These are phyloP conservation scores for Xylaria scruposa DNA, from an alignment of 495 filamentous ascomycete species.

Conservation along the genomic window DNA sequence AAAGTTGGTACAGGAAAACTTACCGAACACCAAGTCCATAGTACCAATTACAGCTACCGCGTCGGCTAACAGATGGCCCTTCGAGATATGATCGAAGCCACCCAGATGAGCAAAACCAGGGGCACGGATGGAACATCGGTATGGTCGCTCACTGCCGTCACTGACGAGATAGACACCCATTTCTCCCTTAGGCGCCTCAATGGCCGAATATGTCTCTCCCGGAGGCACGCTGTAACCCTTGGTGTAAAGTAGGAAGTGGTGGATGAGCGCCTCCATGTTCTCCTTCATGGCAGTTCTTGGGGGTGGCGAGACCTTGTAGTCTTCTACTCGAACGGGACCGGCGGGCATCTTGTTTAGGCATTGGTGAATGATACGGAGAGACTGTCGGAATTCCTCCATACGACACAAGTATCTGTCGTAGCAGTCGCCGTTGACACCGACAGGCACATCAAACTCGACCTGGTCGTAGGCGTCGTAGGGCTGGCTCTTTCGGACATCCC, in stretches of 20 bases:
- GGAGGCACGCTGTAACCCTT: slow-evolving; percentile 99
- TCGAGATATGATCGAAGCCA: slow-evolving; percentile 90
- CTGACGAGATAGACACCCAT: slow-evolving; percentile 99
- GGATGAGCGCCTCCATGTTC: slow-evolving; percentile 99
- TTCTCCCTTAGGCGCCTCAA: slow-evolving; percentile 99
- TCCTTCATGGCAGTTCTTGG: slow-evolving; percentile 99
- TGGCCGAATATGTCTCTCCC: slow-evolving; percentile 96
- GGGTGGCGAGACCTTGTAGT: slow-evolving; percentile 98
- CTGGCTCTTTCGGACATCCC: slow-evolving; percentile 93
- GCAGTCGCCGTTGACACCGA: slow-evolving; percentile 96
- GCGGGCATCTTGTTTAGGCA: slow-evolving; percentile 99
- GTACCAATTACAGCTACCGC: slow-evolving; percentile 96
- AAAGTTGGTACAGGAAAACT: slow-evolving; percentile 30
- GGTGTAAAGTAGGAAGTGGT: slow-evolving; percentile 98
- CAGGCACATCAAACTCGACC: slow-evolving; percentile 98
- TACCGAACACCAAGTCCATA: slow-evolving; percentile 80
- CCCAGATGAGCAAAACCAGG: slow-evolving; percentile 96
- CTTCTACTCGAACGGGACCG: slow-evolving; percentile 91
- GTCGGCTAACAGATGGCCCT: slow-evolving; percentile 94
- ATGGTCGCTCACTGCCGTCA: slow-evolving; percentile 94
- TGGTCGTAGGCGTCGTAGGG: slow-evolving; percentile 98
- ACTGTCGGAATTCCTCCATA: slow-evolving; percentile 99
- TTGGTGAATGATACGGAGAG: slow-evolving; percentile 96
- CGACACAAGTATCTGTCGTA: slow-evolving; percentile 99
- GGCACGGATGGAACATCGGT: slow-evolving; percentile 96